phyloP scores from a whole-genome alignment of 2,329 filamentous ascomycete genomes.

The Drechslerella dactyloides region DNA sequence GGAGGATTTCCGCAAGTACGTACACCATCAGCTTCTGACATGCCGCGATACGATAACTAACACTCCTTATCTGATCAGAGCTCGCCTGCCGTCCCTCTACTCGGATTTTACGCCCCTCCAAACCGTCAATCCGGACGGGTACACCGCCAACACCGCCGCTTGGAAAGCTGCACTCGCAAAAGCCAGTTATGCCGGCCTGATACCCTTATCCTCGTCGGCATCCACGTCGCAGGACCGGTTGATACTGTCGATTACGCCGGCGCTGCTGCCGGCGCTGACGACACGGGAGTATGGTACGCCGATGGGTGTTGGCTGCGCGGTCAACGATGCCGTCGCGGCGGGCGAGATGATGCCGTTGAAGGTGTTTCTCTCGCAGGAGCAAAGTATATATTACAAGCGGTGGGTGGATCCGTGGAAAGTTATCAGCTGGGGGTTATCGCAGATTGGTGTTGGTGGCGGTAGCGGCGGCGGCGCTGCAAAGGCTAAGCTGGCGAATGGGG shows the following conservation, averaged over 20 bases:
- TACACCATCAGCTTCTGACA: constrained; percentile 52
- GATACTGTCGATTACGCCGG: constrained; percentile 66
- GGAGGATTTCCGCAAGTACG: constrained; percentile 59
- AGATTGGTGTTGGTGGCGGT: constrained; percentile 50
- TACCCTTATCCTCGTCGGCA: constrained; percentile 57
- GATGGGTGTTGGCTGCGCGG: constrained; percentile 76
- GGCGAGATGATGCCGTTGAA: constrained; percentile 73
- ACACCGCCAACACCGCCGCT: constrained; percentile 76
- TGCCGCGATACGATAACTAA: constrained; percentile 16
- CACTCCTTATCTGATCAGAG: constrained; percentile 61
- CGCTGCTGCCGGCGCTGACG: constrained; percentile 74
- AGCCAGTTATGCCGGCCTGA: constrained; percentile 64
- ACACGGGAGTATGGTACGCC: constrained; percentile 80
- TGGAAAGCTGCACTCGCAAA: constrained; percentile 78
- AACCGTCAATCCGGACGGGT: constrained; percentile 82
- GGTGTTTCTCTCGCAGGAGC: constrained; percentile 69
- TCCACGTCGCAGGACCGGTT: constrained; percentile 62
- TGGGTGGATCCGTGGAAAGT: constrained; percentile 54
- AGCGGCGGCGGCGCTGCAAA: constrained; percentile 53
- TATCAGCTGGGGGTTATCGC: constrained; percentile 53
- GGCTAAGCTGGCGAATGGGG: constrained; percentile 58
- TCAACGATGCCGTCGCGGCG: constrained; percentile 74
- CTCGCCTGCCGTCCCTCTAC: constrained; percentile 82
- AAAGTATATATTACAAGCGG: constrained; percentile 74
- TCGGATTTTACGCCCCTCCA: constrained; percentile 80